Base-by-base conservation (phyloP, 2,329 filamentous ascomycete genomes). In the Calcarisporium arbuscula region DNA sequence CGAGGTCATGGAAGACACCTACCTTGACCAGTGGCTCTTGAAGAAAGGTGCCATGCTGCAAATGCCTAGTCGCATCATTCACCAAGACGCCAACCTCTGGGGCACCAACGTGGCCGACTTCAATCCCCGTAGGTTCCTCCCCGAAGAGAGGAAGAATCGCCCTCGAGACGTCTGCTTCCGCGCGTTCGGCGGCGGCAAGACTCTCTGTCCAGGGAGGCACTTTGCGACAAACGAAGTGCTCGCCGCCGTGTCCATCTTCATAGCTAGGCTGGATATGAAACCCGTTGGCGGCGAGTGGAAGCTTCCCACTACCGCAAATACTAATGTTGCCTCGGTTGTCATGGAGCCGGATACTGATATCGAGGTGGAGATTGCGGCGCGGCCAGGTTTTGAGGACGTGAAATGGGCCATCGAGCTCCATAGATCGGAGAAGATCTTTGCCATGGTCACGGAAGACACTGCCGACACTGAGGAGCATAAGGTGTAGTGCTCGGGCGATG, bases 1-100 rank as follows among this genome's bases (percentile, higher is more conserved):
- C 12, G 28, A 35, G 19, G 37, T 39, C 3, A 36, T 30, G 15
- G 28, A 39, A 25, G 37, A 39, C 22, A 35, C 37, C 4, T 28
- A 36, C 17, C 28, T 39, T 19, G 37, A 25, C 28, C 22, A 29
- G 9, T 39, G 21, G 16, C 29, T 39, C 12, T 28, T 39, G 16
- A 39, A 39, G 28, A 39, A 36, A 20, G 37, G 37, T 11, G 33
- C 32, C 28, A 32, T 39, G 32, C 19, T 39, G 15, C 37, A 39
- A 17, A 39, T 39, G 33, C 37, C 37, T 5, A 27, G 28, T 14
- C 37, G 37, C 15, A 29, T 35, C 27, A 39, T 39, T 26, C 37
- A 39, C 23, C 32, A 35, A 14, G 37, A 39, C 18, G 16, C 19
- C n/a, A 6, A 6, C 9, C 27, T 21, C 5, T 30, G 26, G 34